Conservation (phyloP, 75 land plant species). For the Selaginella tamariscina region DNA sequence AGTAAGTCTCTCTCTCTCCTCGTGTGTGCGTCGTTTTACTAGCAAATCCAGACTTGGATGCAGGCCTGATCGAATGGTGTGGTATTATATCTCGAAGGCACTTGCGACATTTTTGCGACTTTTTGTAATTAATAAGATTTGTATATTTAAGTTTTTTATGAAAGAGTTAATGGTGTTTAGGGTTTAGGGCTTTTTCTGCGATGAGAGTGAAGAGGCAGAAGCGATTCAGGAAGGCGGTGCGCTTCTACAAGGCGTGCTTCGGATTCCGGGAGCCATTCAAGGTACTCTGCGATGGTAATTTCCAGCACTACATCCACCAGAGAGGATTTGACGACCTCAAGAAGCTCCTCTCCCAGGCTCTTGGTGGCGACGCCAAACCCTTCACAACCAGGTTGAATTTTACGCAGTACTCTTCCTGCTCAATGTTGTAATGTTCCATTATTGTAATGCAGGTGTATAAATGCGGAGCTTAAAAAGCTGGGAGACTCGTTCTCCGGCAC, state of each 20-base stretch:
- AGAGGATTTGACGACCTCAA: constrained; percentile 18
- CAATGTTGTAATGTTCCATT: background rate
- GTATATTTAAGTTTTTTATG: too few relatives aligned
- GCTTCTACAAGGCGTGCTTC: constrained; percentile 73
- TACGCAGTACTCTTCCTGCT: too few relatives aligned
- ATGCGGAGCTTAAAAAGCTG: constrained; percentile 56
- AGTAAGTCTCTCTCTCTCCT: too few relatives aligned
- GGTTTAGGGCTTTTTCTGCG: background rate
- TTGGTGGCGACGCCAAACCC: constrained; percentile 47
- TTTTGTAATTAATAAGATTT: too few relatives aligned
- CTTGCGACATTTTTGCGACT: too few relatives aligned
- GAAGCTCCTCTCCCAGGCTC: constrained; percentile 35
- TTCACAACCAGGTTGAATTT: constrained; percentile 81
- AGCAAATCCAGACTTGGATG: too few relatives aligned
- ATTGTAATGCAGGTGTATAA: constrained; percentile 46
- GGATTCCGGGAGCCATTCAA: constrained; percentile 91
- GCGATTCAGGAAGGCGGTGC: constrained; percentile 47
- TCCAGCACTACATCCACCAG: constrained; percentile 34
- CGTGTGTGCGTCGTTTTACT: too few relatives aligned
- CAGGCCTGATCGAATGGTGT: too few relatives aligned
- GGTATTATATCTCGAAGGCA: too few relatives aligned
- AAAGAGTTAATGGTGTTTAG: too few relatives aligned
- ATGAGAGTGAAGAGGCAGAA: constrained; percentile 89
- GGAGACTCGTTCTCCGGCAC: constrained; percentile 44
- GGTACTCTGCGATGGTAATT: constrained; percentile 77